phyloP scores from a whole-genome alignment of 106 monocot species.

The Dendrobium chrysotoxum region DNA sequence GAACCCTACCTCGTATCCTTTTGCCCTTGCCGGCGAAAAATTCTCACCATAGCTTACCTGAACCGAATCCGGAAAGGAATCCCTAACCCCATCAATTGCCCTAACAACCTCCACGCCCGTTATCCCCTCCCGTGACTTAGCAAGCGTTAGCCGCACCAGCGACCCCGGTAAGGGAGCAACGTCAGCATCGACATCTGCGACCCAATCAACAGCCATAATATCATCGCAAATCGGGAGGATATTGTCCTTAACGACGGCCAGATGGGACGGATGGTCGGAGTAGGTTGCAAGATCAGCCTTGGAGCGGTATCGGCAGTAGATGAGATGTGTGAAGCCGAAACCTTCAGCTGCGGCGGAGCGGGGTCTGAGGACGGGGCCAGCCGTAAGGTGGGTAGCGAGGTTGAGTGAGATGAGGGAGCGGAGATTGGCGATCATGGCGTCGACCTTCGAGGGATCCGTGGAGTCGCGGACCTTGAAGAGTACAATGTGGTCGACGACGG shows the following conservation, averaged over 20 bases:
- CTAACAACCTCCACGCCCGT: constrained; percentile 12
- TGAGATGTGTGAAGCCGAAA: constrained; percentile 61
- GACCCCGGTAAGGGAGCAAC: constrained; percentile 17
- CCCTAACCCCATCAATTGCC: constrained; percentile 15
- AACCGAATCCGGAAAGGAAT: not conserved
- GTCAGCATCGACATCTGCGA: constrained; percentile 16
- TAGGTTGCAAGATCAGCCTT: constrained; percentile 71
- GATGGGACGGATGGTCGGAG: constrained; percentile 52
- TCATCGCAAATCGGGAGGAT: constrained; percentile 66
- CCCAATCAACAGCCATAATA: constrained; percentile 83
- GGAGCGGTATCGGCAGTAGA: constrained; percentile 71
- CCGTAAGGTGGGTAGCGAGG: constrained; percentile 49
- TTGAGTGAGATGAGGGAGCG: constrained; percentile 53
- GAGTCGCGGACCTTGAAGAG: constrained; percentile 66
- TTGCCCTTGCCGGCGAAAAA: constrained; percentile 82
- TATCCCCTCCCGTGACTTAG: constrained; percentile 44
- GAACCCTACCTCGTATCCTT: constrained; percentile 67
- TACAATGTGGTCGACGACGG: constrained; percentile 78
- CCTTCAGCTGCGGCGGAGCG: constrained; percentile 46
- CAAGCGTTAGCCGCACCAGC: constrained; percentile 55
- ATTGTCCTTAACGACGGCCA: constrained; percentile 44
- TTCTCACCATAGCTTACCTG: constrained; percentile 75
- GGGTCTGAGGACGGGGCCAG: constrained; percentile 63
- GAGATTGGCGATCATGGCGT: constrained; percentile 63
- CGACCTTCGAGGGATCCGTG: constrained; percentile 37